phyloP scores from a whole-genome alignment of 768 basidiomycete genomes.

The Mycena pura region DNA sequence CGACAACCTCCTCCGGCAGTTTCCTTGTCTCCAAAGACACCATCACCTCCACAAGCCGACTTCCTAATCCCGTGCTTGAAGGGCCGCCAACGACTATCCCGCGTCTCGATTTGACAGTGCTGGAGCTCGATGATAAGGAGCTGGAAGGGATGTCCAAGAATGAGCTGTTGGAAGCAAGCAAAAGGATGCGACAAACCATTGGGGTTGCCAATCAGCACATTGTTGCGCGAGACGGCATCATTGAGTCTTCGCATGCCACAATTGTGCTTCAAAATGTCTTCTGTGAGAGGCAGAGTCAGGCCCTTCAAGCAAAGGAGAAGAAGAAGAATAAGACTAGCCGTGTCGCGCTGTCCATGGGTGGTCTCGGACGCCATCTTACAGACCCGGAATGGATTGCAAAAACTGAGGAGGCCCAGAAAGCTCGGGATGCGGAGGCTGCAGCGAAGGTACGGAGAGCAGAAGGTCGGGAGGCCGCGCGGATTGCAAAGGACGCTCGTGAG shows the following conservation, averaged over 20 bases:
- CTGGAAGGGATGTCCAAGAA: not conserved
- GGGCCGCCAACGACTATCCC: not conserved
- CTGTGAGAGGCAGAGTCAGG: conserved; percentile 22
- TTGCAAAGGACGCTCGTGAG: not conserved
- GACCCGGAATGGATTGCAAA: not conserved
- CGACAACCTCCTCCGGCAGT: conserved; percentile 26
- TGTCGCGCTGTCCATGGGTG: conserved; percentile 18
- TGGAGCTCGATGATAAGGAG: not conserved
- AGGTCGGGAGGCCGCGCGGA: not conserved
- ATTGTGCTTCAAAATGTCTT: conserved; percentile 28
- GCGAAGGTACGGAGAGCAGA: not conserved
- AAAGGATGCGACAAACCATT: conserved; percentile 9
- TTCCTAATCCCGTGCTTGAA: conserved; percentile 21
- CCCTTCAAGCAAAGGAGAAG: conserved; percentile 27
- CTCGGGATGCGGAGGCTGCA: not conserved
- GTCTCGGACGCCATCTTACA: conserved; percentile 18
- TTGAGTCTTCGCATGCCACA: conserved; percentile 25
- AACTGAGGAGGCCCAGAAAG: not conserved
- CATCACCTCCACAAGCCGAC: conserved; percentile 8
- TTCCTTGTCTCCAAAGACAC: conserved; percentile 26
- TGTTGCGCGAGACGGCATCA: conserved; percentile 16
- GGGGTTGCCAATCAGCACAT: conserved; percentile 15
- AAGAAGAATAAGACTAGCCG: conserved; percentile 22
- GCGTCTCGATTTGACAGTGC: not conserved
- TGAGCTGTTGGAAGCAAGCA: not conserved